Evolutionary conservation across 176 grass and related monocot species (phyloP), one percentile per base, ranked within the genome.

Genomic region (Thinopyrum elongatum): DNA sequence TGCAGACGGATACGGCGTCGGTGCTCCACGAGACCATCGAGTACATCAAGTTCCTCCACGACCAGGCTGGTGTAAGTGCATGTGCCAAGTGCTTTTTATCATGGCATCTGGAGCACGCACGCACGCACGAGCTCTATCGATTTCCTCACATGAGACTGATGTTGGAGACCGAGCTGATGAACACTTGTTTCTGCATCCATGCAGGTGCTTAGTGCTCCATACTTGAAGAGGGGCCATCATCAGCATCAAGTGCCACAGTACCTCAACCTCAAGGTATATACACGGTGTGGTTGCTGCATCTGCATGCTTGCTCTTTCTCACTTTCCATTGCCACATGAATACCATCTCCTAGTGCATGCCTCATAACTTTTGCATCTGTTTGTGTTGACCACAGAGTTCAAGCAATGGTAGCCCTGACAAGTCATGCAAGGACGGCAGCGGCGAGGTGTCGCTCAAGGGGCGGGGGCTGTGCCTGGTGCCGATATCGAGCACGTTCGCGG

Each of bases 31-130:
- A 99, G 89, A 93, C 97, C 72, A 94, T 99, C 68, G 97, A 97
- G 70, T 99, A 99, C 94, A 99, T 99, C 85, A 99, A 90, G 90
- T 99, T 93, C 79, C 97, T 99, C 87, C 97, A 99, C 85, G 94
- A 97, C 85, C 94, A 99, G 89, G 94, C 93, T 83, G 80, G 84
- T 88, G 97, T 99, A 90, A 94, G 97, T 92, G 38, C 71, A 74
- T 74, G 44, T 71, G 28, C 42, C 68, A 44, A 87, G 68, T 34
- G 61, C 49, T 72, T 88, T 91, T 85, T 76, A 91, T 91, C 14
- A 88, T 87, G 67, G 17, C 85, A 66, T 69, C 81, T 63, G 76
- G n/a, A 49, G 7, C 72, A 75, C 73, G 26, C 73, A 75, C 72
- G 25, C 72, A 76, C 44, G 71, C 71, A 91, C 61, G 80, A 51